Percentiles rank a stretch among this genome's conserved stretches.
phyloP scores from a whole-genome alignment of 441 rosid species.

The Pelargonium australe region DNA sequence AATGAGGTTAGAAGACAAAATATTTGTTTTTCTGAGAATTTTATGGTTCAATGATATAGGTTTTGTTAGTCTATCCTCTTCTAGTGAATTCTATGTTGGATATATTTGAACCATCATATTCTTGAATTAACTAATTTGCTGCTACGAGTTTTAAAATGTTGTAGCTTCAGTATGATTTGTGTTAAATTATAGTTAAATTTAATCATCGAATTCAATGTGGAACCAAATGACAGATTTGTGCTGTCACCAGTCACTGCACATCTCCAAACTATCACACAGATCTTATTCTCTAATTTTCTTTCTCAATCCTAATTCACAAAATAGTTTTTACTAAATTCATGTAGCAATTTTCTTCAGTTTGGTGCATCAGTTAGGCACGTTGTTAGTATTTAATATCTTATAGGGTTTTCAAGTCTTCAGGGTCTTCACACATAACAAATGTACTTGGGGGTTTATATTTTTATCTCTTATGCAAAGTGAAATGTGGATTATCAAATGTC shows the following conservation, averaged over 20 bases:
- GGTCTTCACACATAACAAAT: not conserved
- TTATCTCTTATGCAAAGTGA: too few relatives aligned
- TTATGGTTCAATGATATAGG: not conserved
- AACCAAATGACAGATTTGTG: not conserved
- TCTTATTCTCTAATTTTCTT: not conserved
- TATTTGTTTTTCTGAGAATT: not conserved
- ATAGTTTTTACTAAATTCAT: not conserved
- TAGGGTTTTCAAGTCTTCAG: not conserved
- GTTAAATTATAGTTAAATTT: not conserved
- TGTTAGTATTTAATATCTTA: not conserved
- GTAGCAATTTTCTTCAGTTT: not conserved
- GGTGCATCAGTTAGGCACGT: not conserved
- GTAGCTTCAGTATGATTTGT: slow-evolving; percentile 3
- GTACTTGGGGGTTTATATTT: too few relatives aligned
- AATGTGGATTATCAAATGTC: too few relatives aligned
- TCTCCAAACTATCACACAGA: not conserved
- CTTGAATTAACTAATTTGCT: not conserved
- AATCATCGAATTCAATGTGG: not conserved
- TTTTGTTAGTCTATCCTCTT: not conserved
- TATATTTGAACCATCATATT: not conserved
- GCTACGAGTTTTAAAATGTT: slow-evolving; percentile 3
- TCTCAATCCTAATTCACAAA: not conserved
- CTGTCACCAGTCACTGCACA: not conserved
- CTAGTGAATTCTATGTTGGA: not conserved
- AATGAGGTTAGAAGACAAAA: not conserved